phyloP scores from a whole-genome alignment of 148 eudicot species.

The Rhododendron simsii region DNA sequence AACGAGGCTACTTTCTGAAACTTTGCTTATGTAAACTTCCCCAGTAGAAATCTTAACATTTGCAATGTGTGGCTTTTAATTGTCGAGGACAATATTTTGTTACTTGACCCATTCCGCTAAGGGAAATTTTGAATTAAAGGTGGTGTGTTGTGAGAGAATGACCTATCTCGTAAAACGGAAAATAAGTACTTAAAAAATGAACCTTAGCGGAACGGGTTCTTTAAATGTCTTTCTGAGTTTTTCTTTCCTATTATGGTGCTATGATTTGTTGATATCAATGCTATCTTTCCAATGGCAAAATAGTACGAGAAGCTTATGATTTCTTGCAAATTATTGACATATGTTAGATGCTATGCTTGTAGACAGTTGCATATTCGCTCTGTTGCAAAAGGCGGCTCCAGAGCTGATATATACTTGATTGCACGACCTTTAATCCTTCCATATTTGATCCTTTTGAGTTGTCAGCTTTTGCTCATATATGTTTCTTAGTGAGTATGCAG shows the following conservation, averaged over 20 bases:
- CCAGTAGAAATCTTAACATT: neutral
- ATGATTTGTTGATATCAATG: neutral
- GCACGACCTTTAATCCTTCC: neutral
- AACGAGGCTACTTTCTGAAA: neutral
- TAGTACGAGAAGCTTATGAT: neutral
- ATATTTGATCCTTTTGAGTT: conserved; percentile 4
- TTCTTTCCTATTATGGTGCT: neutral
- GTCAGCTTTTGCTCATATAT: neutral
- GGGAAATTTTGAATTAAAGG: no score
- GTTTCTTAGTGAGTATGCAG: neutral
- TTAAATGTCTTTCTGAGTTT: neutral
- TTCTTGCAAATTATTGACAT: neutral
- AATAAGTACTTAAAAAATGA: no score
- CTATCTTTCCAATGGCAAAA: neutral
- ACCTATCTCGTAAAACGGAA: no score
- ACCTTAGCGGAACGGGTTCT: neutral
- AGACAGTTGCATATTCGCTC: neutral
- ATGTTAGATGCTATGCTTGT: neutral
- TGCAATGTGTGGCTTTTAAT: neutral
- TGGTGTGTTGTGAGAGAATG: no score
- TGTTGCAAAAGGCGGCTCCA: neutral
- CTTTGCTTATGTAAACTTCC: neutral
- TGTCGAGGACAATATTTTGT: neutral
- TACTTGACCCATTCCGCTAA: neutral
- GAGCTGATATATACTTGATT: neutral